A percentile compares a stretch with the other conserved stretches of the same genome.
Evolutionary conservation across 2,329 filamentous ascomycete species (phyloP).

Genomic region (Penicillium sp.): DNA sequence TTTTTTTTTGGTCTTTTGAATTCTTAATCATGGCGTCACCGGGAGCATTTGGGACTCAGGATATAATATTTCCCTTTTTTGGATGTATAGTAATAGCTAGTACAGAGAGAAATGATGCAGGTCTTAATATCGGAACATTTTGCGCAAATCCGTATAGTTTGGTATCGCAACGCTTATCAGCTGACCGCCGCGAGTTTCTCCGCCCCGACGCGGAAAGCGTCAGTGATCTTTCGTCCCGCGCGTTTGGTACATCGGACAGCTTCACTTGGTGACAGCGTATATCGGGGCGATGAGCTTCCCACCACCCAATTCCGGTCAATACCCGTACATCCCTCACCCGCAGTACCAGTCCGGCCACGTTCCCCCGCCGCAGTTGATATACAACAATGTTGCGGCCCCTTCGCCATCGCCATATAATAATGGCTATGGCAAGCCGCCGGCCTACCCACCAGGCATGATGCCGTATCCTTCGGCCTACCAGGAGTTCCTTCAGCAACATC

Average conservation of each 20-base stretch:
- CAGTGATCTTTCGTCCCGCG: slow-evolving; percentile 8
- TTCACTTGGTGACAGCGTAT: slow-evolving; percentile 24
- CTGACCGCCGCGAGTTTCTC: slow-evolving; percentile 31
- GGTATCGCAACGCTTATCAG: slow-evolving; percentile 20
- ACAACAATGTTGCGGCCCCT: slow-evolving; percentile 34
- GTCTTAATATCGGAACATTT: not conserved
- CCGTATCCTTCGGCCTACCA: slow-evolving; percentile 31
- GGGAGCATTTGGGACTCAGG: not conserved
- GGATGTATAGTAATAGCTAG: not conserved
- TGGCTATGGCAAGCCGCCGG: slow-evolving; percentile 37
- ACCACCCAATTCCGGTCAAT: slow-evolving; percentile 43
- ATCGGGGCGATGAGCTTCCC: slow-evolving; percentile 44
- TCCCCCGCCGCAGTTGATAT: slow-evolving; percentile 37
- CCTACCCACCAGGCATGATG: slow-evolving; percentile 37
- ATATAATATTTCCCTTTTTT: not conserved
- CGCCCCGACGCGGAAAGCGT: slow-evolving; percentile 29
- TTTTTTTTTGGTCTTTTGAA: not conserved
- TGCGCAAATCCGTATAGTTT: not conserved
- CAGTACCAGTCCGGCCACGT: slow-evolving; percentile 35
- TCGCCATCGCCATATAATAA: slow-evolving; percentile 27
- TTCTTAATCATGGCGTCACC: not conserved
- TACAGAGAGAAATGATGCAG: not conserved
- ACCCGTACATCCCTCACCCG: slow-evolving; percentile 31
- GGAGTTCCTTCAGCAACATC: slow-evolving; percentile 28
- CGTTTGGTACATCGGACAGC: slow-evolving; percentile 10